Evolutionary conservation across 257 asterid species (phyloP), one percentile per base, ranked within the genome.

Genomic region (Solanum peruvianum): DNA sequence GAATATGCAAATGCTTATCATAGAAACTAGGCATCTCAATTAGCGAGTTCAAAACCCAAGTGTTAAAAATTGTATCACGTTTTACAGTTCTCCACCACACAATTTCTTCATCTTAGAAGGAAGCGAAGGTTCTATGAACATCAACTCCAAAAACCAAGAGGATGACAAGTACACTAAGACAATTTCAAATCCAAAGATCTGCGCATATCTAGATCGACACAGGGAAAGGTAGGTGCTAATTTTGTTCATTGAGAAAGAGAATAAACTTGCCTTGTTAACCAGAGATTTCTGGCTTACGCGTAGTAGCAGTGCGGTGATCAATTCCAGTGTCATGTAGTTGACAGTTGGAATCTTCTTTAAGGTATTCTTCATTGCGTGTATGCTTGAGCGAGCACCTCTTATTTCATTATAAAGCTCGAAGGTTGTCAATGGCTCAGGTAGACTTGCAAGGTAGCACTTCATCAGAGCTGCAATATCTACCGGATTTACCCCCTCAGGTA

Each of bases 371-470:
- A 95, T 92, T 85, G 71, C 85, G 66, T 89, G 92, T 86, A 93
- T 89, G 91, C 91, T 93, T 80, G 96, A 93, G 27, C 96, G 97
- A 49, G 98, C 96, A 89, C 88, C 88, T 91, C 92, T 93, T 88
- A 96, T 91, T 78, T 96, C 97, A 72, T 90, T 84, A 89, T 92
- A 94, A 81, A 95, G 91, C 88, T 94, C 97, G 84, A 94, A 95
- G 91, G 98, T 93, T 76, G 94, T 91, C 89, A 96, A 87, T 47
- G 99, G 98, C 91, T 94, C 98, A 85, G 98, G 97, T 78, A 96
- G 93, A 91, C 98, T 95, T 86, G 99, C 97, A 87, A 96, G 93
- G 78, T 95, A 96, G 84, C 98, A 94, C 93, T 95, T 96, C 58
- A 92, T 88, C 78, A 96, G 93, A 87, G 98, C 96, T 64, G 99